Base-by-base conservation (phyloP, 768 basidiomycete genomes). In the Naematelia aurantialba region DNA sequence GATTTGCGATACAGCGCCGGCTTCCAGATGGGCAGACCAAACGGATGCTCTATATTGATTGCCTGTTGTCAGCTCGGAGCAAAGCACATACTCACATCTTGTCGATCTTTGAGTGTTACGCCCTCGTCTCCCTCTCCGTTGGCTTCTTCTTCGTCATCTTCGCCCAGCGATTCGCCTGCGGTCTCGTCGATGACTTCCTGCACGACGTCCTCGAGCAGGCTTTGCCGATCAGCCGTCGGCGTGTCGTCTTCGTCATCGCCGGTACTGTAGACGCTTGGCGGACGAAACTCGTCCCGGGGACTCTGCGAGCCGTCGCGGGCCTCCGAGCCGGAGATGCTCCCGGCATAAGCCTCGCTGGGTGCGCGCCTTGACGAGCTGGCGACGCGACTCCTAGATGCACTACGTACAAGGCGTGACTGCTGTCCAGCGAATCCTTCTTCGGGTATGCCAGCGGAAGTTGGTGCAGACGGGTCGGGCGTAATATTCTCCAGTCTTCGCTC, bases 21-120 rank as follows among this genome's bases (percentile, higher is more conserved):
- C 77, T 99, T 99, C 96, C 96, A 99, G 74, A 99, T 97, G 39
- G 91, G 94, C 59, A 99, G 82, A 81, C 96, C 96, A 77, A 99
- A 99, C 13, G 96, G 96, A 77, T 99, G 96, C 73, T 94, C 90
- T 73, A 96, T 93, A 79, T 99, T 99, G 75, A 98, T 96, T 68
- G 80, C 80, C 76, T 77, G 14, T 27, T 31, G 54, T 65, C 56
- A 65, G 61, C 45, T 25, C 3, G 5, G 14, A n/a, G 21, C 19
- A 10, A 49, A 54, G 24, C 30, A 24, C 8, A 10, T 5, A 69
- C 77, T 65, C 55, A 96, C 88, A 45, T 93, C 96, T 77, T 99
- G 96, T 27, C 96, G 85, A 67, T 97, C 92, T 78, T 88, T 90
- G 66, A 99, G 79, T 0, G 94, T 98, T 62, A 94, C 88, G 2